A percentile compares a stretch with the other conserved stretches of the same genome.
phyloP scores from a whole-genome alignment of 2,329 filamentous ascomycete genomes.

The Elsinoe australis region DNA sequence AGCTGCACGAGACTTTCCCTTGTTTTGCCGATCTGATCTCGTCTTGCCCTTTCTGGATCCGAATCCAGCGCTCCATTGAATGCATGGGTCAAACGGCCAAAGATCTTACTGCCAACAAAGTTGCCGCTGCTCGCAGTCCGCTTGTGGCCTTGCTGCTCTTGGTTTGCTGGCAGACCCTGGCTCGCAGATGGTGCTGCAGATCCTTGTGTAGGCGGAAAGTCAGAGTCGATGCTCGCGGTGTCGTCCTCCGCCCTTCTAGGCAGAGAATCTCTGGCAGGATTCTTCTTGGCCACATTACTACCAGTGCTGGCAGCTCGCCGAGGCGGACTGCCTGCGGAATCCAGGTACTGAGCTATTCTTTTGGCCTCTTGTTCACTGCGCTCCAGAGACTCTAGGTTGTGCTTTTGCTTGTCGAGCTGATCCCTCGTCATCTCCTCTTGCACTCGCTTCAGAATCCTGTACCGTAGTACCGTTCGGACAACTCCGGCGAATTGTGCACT shows the following conservation, averaged over 20 bases:
- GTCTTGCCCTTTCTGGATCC: slow-evolving; percentile 83
- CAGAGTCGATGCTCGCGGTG: slow-evolving; percentile 60
- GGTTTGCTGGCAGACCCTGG: slow-evolving; percentile 56
- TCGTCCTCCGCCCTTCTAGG: slow-evolving; percentile 27
- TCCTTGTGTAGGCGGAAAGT: slow-evolving; percentile 84
- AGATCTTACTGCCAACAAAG: slow-evolving; percentile 87
- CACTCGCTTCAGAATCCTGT: slow-evolving; percentile 84
- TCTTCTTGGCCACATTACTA: slow-evolving; percentile 35
- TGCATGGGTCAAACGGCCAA: slow-evolving; percentile 88
- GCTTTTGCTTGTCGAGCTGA: slow-evolving; percentile 79
- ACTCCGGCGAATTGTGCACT: slow-evolving; percentile 95
- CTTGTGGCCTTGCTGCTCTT: slow-evolving; percentile 48
- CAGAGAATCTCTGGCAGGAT: slow-evolving; percentile 33
- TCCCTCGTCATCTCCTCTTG: slow-evolving; percentile 97
- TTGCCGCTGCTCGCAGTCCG: slow-evolving; percentile 72
- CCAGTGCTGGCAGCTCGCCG: slow-evolving; percentile 51
- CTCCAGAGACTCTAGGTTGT: slow-evolving; percentile 79
- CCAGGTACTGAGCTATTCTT: slow-evolving; percentile 88
- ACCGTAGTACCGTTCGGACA: slow-evolving; percentile 78
- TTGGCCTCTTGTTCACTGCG: slow-evolving; percentile 86
- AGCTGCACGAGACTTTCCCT: slow-evolving; percentile 77
- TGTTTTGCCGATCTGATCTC: slow-evolving; percentile 94
- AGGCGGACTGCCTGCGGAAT: slow-evolving; percentile 58
- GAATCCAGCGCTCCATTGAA: slow-evolving; percentile 95
- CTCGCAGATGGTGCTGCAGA: slow-evolving; percentile 54